These are phyloP conservation scores for Porogramme epimiltina DNA, from an alignment of 1,284 basidiomycete species.

Conservation along the genomic window DNA sequence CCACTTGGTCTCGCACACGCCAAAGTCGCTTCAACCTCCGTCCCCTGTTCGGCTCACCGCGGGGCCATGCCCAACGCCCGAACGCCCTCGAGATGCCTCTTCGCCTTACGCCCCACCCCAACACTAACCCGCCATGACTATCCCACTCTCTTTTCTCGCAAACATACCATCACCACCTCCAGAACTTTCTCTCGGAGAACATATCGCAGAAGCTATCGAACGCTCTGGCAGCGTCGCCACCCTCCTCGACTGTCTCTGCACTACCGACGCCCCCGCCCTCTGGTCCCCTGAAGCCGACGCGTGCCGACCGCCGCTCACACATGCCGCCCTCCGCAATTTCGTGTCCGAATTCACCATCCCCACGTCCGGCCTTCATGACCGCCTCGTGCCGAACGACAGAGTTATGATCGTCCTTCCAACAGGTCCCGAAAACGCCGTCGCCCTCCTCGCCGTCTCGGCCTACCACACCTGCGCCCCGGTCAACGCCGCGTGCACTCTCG, in stretches of 20 bases:
- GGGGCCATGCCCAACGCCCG: no score
- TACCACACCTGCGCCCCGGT: constrained; percentile 22
- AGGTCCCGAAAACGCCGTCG: constrained; percentile 21
- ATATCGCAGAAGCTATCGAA: constrained; percentile 17
- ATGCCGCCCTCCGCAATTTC: constrained; percentile 18
- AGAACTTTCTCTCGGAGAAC: constrained; percentile 18
- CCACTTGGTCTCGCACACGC: no score
- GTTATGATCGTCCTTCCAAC: constrained; percentile 22
- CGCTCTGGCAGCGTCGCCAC: constrained; percentile 16
- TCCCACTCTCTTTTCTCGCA: constrained; percentile 20
- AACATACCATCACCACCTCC: constrained; percentile 10
- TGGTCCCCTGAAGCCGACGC: constrained; percentile 18
- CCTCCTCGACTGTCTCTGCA: constrained; percentile 18
- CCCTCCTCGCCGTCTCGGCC: constrained; percentile 17
- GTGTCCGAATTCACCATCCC: constrained; percentile 17
- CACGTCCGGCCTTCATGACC: constrained; percentile 16
- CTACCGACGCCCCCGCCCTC: constrained; percentile 18
- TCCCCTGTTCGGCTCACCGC: no score
- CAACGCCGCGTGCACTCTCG: constrained; percentile 21
- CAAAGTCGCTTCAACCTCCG: no score
- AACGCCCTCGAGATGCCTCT: constrained; percentile 1
- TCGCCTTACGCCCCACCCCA: neutral
- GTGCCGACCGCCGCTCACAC: constrained; percentile 12
- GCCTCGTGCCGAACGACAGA: constrained; percentile 16
- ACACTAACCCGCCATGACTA: constrained; percentile 15